Base-by-base conservation (phyloP, 2,329 filamentous ascomycete species). In the Bipolaris zeicola region DNA sequence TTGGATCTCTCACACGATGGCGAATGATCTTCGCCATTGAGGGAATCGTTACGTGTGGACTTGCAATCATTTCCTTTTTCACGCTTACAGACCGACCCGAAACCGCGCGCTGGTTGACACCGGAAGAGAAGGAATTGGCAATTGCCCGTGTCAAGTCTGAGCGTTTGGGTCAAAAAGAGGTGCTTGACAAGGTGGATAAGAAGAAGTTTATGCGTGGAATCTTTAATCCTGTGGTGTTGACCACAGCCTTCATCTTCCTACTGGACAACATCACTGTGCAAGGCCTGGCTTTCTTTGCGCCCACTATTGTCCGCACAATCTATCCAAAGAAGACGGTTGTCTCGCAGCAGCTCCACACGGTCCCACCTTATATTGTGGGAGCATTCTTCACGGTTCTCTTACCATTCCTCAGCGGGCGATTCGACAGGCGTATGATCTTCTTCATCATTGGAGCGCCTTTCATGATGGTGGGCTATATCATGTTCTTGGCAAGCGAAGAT, bases 1-100 rank as follows among this genome's bases (percentile, higher is more conserved):
- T 90, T 58, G 87, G 85, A 6, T 70, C 77, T 3, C 73, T 89
- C 0, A 77, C 76, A 22, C 76, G 73, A 5, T 91, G 88, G 88
- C 79, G 87, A 6, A 89, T 89, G 87, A 89, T 90, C 49, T 90
- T 90, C 52, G 83, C 81, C 3, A 85, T 90, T n/a, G 88, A 90
- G 69, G 88, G 88, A 18, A 85, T 89, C 64, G 83, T 89, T 61
- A 87, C 85, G 1, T 79, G 77, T 57, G 79, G 80, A 0, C 72
- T 90, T 0, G 80, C 82, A 0, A n/a, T 90, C 1, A 77, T 90
- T 34, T 75, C 83, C 1, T 89, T 89, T 69, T 62, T 87, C 64
- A 87, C 85, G 0, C 76, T 91, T 16, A 90, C 88, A 0, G 89
- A 91, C 69, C 81, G 87, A 0, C 89, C 89, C 0, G 87, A 83